A percentile compares a stretch with the other conserved stretches of the same genome.
phyloP scores from a whole-genome alignment of 2,329 filamentous ascomycete genomes.

The Coniochaeta sp. region DNA sequence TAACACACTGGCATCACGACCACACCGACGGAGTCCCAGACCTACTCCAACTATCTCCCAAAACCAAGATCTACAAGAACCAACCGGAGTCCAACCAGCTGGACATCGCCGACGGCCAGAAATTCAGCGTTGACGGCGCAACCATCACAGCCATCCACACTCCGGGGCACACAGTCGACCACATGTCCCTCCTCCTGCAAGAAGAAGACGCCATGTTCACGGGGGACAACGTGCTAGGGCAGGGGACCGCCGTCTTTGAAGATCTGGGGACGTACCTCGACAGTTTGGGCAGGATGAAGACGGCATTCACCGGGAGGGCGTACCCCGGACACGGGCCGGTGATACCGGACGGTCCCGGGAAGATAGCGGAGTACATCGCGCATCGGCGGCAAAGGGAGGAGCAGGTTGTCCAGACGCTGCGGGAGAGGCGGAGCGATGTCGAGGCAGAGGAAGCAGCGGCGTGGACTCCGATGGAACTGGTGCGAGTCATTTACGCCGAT shows the following conservation, averaged over 20 bases:
- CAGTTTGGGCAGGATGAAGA: conserved; percentile 54
- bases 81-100: conserved; percentile 33
- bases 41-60: conserved; percentile 56
- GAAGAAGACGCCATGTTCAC: conserved; percentile 67
- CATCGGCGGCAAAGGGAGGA: conserved; percentile 76
- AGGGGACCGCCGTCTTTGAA: conserved; percentile 68
- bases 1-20: conserved; percentile 92
- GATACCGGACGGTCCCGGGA: conserved; percentile 63
- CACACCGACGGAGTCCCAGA: conserved; percentile 73
- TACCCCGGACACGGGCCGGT: conserved; percentile 87
- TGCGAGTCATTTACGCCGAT: conserved; percentile 79
- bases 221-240: conserved; percentile 67
- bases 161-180: conserved; percentile 65
- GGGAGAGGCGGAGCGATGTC: conserved; percentile 25
- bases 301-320: conserved; percentile 57
- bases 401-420: conserved; percentile 64
- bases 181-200: conserved; percentile 55
- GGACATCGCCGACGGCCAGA: conserved; percentile 37
- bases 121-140: conserved; percentile 43
- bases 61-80: conserved; percentile 55
- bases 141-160: conserved; percentile 57
- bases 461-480: conserved; percentile 73
- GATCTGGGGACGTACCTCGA: conserved; percentile 55
- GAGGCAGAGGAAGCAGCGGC: conserved; percentile 16
- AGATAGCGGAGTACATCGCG: conserved; percentile 73